Evolutionary conservation across 1,139 yeast species (phyloP), one percentile per base, ranked within the genome.

Genomic region (Magnusiomyces starmeri): DNA sequence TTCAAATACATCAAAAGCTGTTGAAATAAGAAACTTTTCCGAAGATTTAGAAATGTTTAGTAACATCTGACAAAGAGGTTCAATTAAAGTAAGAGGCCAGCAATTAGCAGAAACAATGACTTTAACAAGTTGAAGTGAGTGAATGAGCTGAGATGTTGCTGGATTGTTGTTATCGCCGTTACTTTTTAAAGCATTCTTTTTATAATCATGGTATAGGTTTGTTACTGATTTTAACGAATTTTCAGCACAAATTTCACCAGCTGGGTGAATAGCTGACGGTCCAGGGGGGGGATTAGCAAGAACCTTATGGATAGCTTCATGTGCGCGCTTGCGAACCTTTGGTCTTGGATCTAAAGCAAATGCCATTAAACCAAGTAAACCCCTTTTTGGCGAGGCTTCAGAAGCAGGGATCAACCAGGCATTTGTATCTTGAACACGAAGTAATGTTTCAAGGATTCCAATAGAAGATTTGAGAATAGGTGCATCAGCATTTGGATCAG

Each of bases 301-400:
- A 32, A 92, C 73, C 4, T 73, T 75, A 47, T 76, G 70, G 21
- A 92, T 75, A 1, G 97, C 86, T 54, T 92, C 98, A 61, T 84
- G 86, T 1, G 97, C 96, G 73, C 97, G 82, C 78, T 86, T 88
- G 68, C 99, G 81, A 12, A 94, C 95, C 64, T 94, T 94, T 34
- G 99, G 98, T 66, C 98, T 79, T 44, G 87, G 83, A 67, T 94
- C 98, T 51, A 86, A 71, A 0, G 92, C 79, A 57, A 89, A 75
- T 62, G 88, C 90, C 56, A 92, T 71, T 55, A 94, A 70, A 39
- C 95, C 97, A 47, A 80, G 77, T 56, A 90, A 71, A 25, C 94
- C 96, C 71, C 95, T 80, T 64, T 78, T 79, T 29, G 97, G 95
- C 27, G 92, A 83, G 58, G 86, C 74, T 50, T 77, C 77, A 8